Evolutionary conservation across 2,329 filamentous ascomycete species (phyloP).

Genomic region (Penicillium occitanis): DNA sequence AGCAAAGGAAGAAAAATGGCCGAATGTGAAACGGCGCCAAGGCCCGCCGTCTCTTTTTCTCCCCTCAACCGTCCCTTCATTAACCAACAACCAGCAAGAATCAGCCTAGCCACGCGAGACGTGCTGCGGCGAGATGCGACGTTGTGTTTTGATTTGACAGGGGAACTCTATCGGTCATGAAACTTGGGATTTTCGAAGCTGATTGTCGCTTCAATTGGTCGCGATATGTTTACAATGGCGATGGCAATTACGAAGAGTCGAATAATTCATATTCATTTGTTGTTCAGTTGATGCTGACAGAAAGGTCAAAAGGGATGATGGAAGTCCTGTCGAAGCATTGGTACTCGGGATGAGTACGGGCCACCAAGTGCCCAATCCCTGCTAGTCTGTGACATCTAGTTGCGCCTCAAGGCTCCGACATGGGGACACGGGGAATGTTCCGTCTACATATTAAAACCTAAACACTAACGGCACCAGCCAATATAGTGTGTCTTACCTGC

Average conservation of each 20-base stretch:
- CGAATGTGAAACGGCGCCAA: slow-evolving; percentile 21
- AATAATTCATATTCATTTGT: not conserved
- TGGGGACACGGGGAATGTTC: slow-evolving; percentile 5
- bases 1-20: slow-evolving; percentile 9
- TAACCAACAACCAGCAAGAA: slow-evolving; percentile 9
- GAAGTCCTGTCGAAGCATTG: not conserved
- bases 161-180: not conserved
- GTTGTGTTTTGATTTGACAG: slow-evolving; percentile 14
- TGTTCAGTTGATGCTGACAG: not conserved
- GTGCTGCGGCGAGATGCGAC: slow-evolving; percentile 5
- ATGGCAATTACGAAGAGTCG: not conserved
- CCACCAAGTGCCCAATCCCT: slow-evolving; percentile 5
- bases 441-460: slow-evolving; percentile 3
- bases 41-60: slow-evolving; percentile 11
- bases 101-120: slow-evolving; percentile 14
- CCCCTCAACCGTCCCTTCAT: slow-evolving; percentile 7
- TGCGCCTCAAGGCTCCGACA: not conserved
- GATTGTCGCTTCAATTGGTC: not conserved
- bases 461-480: slow-evolving; percentile 3
- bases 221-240: not conserved
- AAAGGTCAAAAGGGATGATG: not conserved
- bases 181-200: not conserved
- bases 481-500: slow-evolving; percentile 13
- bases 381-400: slow-evolving; percentile 20
- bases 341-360: not conserved